Base-by-base conservation (phyloP, 2,329 filamentous ascomycete genomes). In the Cucurbitaria berberidis region DNA sequence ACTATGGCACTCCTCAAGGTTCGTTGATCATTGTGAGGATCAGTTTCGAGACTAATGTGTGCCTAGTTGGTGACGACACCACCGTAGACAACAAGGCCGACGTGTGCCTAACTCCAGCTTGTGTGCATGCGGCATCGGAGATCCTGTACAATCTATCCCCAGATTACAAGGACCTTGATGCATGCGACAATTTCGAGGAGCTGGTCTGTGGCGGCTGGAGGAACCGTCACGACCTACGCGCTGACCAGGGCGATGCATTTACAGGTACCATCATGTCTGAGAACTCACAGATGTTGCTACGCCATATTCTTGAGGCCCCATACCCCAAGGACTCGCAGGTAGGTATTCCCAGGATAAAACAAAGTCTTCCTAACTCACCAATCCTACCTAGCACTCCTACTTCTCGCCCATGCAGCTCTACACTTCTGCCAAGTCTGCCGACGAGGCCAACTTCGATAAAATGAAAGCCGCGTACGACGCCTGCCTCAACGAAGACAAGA, bases 101-200 rank as follows among this genome's bases (percentile, higher is more conserved):
- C 42, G 39, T 67, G 18, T 88, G 86, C 67, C 68, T 81, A 42
- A 83, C 85, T 9, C 81, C 85, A 36, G 82, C 83, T 55, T 89
- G 86, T 68, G 78, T 88, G 11, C 83, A 87, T 63, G 86, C 85
- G 11, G 81, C 86, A 4, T 86, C 84, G 11, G 81, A 84, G 57
- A 81, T 89, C 34, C 78, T 88, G 8, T 82, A 85, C 58, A 87
- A 85, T 53, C 74, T 89, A 13, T 83, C 85, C 15, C 82, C 85
- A 7, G 77, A 86, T 45, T 86, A 89, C 70, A 78, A 83, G 53
- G 73, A 84, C 2, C 76, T 90, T 34, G 86, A 90, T 66, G 84
- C 88, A 1, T 91, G 88, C 63, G 82, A 79, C n/a, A 75, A 89
- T 64, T 91, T 91, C 54, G 85, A 89, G 54, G 78, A 86, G 67